Percentiles rank a stretch among this genome's conserved stretches.
These are phyloP conservation scores for Amylostereum areolatum DNA, from an alignment of 1,284 basidiomycete species.

Conservation along the genomic window DNA sequence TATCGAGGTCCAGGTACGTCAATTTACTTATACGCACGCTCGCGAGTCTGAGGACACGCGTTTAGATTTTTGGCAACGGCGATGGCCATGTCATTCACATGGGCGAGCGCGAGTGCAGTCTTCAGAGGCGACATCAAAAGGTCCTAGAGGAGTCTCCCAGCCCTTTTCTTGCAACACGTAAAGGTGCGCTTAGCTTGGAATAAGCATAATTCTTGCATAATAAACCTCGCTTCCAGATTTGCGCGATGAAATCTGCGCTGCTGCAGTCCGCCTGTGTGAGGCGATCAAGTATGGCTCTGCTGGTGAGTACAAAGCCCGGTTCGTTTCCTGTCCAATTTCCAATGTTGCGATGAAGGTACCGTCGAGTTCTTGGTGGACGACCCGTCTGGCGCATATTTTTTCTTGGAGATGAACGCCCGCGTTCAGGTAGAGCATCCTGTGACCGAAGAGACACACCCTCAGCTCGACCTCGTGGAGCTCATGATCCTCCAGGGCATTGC, in stretches of 20 bases:
- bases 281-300: conserved; percentile 54
- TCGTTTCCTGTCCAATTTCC: background rate
- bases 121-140: conserved; percentile 72
- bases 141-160: conserved; percentile 67
- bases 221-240: conserved; percentile 26
- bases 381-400: conserved; percentile 50
- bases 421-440: conserved; percentile 69
- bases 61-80: conserved; percentile 62
- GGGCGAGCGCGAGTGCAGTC: conserved; percentile 67
- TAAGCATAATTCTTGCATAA: background rate
- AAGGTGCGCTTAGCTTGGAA: conserved; percentile 23
- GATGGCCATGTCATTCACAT: conserved; percentile 53
- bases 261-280: conserved; percentile 46
- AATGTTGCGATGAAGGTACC: conserved; percentile 40
- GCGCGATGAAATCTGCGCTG: conserved; percentile 41
- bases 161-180: conserved; percentile 38
- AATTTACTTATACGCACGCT: no score
- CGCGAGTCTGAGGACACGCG: no score
- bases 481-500: conserved; percentile 55
- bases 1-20: conserved; percentile 59
- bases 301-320: conserved; percentile 31
- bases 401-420: conserved; percentile 73
- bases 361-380: conserved; percentile 67
- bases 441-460: conserved; percentile 52
- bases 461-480: conserved; percentile 59